Base-by-base conservation (phyloP, 768 basidiomycete genomes). In the Pisolithus marmoratus region DNA sequence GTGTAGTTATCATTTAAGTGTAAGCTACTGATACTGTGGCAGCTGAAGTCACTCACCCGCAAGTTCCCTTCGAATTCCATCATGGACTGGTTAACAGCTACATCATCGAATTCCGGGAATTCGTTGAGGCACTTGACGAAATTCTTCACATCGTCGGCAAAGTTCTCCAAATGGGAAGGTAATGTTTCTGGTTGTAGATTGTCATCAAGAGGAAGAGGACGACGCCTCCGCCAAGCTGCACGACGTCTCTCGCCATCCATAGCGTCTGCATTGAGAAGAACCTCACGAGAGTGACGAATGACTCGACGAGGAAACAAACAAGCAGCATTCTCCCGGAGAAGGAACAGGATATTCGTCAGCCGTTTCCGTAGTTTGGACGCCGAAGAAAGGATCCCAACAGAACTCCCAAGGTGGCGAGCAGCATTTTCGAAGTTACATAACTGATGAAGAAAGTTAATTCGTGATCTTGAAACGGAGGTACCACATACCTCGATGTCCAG, bases 381-480 rank as follows among this genome's bases (percentile, higher is more conserved):
- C 8, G 80, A 81, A 9, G 78, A 80, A 14, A 80, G 66, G 38
- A 80, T 77, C 7, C 79, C 79, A 36, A 81, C 77, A 0, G 79
- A 81, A 49, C 77, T 78, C 4, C 80, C 79, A 1, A 80, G 63
- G 48, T 79, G 79, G n/a, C 79, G 76, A n/a, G 78, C 77, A 7
- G 80, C 78, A 22, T 80, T 80, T 23, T 74, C 73, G 54, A 80
- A 81, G 60, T 76, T 76, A 7, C 78, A 71, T 8, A 80, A 72
- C 74, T 79, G 48, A 2, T 52, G 20, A 45, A 26, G 51, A 61
- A 58, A 26, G 23, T 47, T 20, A 50, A 49, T 46, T 57, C 1
- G 46, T 19, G 20, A 29, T 31, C 15, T 19, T 1, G 34, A 38
- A 5, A 24, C 24, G 46, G 31, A 31, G 29, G n/a, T 12, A n/a